phyloP scores from a whole-genome alignment of 208 protist genomes.

The Trypanosoma grayi region DNA sequence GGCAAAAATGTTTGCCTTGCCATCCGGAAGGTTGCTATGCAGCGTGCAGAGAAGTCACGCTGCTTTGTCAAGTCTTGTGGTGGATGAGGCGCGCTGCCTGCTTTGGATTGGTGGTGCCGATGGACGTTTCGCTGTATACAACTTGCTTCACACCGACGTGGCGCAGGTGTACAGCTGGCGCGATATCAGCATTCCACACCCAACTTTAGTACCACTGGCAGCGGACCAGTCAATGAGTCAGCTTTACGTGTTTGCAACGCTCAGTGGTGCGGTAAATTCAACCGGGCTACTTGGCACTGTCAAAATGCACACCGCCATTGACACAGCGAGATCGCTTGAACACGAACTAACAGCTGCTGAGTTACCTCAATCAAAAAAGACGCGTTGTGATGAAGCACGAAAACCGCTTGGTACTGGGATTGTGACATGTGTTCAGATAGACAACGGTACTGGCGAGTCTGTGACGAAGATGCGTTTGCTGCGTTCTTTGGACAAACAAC shows the following conservation, averaged over 20 bases:
- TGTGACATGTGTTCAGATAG: conserved; percentile 11
- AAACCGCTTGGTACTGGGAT: neutral
- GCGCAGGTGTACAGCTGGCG: conserved; percentile 15
- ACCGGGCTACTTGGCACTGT: neutral
- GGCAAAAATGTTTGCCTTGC: conserved; percentile 66
- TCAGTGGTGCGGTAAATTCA: neutral
- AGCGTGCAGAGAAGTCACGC: conserved; percentile 36
- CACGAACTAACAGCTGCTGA: too few relatives aligned
- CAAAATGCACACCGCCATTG: neutral
- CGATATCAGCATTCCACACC: conserved; percentile 12
- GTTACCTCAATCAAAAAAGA: neutral
- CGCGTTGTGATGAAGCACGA: neutral
- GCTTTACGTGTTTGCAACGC: conserved; percentile 9
- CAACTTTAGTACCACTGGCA: conserved; percentile 8
- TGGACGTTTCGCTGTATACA: conserved; percentile 46
- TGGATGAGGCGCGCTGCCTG: conserved; percentile 33
- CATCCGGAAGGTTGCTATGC: conserved; percentile 44
- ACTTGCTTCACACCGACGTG: conserved; percentile 19
- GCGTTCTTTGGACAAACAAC: conserved; percentile 2
- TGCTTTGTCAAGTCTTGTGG: conserved; percentile 46
- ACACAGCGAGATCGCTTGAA: neutral
- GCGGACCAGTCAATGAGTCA: neutral
- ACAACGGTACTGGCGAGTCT: neutral
- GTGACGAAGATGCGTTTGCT: conserved; percentile 1
- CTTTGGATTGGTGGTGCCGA: conserved; percentile 51